Conservation (phyloP, 106 monocot genomes). For the Gastrodia elata region DNA sequence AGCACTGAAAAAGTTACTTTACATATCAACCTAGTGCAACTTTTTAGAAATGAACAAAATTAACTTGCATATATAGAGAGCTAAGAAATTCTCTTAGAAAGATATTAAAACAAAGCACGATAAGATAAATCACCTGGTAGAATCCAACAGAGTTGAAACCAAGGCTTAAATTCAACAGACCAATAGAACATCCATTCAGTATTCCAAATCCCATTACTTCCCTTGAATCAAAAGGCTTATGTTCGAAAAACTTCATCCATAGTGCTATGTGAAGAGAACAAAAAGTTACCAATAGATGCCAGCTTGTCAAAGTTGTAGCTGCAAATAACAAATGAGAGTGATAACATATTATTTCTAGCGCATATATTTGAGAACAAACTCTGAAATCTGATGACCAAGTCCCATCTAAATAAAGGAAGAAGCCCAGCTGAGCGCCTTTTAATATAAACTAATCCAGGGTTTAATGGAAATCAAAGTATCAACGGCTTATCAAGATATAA, state of each 20-base stretch:
- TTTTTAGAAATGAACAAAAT: too few species aligned
- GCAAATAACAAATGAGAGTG: constrained; percentile 15
- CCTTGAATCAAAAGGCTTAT: constrained; percentile 70
- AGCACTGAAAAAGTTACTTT: background rate
- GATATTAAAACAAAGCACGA: background rate
- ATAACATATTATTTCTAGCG: background rate
- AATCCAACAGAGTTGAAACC: constrained; percentile 78
- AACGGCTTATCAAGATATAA: too few species aligned
- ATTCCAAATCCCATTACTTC: constrained; percentile 69
- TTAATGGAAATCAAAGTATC: too few species aligned
- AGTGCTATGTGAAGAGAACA: constrained; percentile 63
- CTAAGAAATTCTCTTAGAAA: background rate
- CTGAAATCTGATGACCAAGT: background rate
- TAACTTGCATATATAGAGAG: too few species aligned
- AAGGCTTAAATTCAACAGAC: constrained; percentile 57
- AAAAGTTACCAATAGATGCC: constrained; percentile 76
- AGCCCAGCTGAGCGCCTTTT: background rate
- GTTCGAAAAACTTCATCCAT: constrained; percentile 62
- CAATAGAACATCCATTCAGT: constrained; percentile 70
- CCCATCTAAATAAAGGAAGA: background rate
- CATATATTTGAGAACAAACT: background rate
- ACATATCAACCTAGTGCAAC: background rate
- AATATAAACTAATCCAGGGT: too few species aligned
- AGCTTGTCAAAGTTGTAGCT: constrained; percentile 73
- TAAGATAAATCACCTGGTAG: constrained; percentile 34